A percentile compares a stretch with the other conserved stretches of the same genome.
Evolutionary conservation across 2,329 filamentous ascomycete species (phyloP).

Genomic region (Ascochyta clinopodiicola): DNA sequence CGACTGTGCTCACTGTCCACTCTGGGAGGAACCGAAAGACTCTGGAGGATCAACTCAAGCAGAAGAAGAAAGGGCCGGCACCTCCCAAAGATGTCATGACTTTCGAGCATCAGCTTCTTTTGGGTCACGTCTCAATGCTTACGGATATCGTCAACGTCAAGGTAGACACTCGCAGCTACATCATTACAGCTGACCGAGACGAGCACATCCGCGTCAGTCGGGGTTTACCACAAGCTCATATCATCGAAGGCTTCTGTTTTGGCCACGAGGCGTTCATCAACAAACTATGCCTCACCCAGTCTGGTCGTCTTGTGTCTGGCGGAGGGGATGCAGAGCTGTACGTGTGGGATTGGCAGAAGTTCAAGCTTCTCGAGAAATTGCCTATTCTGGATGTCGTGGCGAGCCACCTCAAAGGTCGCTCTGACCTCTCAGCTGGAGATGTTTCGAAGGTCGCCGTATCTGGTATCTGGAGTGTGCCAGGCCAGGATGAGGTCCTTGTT

Average conservation of each 20-base stretch:
- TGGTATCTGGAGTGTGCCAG: conserved; percentile 57
- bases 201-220: conserved; percentile 90
- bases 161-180: conserved; percentile 61
- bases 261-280: conserved; percentile 87
- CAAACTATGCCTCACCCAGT: conserved; percentile 71
- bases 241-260: conserved; percentile 89
- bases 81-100: conserved; percentile 57
- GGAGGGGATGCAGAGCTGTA: conserved; percentile 82
- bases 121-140: conserved; percentile 95
- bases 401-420: conserved; percentile 25
- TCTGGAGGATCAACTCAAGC: conserved; percentile 63
- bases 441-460: conserved; percentile 55
- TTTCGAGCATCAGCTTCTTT: conserved; percentile 79
- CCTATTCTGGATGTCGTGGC: conserved; percentile 47
- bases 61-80: conserved; percentile 48
- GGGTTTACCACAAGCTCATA: conserved; percentile 79
- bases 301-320: conserved; percentile 77
- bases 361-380: conserved; percentile 61
- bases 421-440: conserved; percentile 19
- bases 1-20: conserved; percentile 66
- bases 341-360: conserved; percentile 80
- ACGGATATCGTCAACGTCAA: conserved; percentile 72
- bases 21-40: conserved; percentile 65
- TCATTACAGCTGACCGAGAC: conserved; percentile 73
- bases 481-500: conserved; percentile 46